These are phyloP conservation scores for Cercospora citrullina DNA, from an alignment of 2,329 filamentous ascomycete species.

Conservation along the genomic window DNA sequence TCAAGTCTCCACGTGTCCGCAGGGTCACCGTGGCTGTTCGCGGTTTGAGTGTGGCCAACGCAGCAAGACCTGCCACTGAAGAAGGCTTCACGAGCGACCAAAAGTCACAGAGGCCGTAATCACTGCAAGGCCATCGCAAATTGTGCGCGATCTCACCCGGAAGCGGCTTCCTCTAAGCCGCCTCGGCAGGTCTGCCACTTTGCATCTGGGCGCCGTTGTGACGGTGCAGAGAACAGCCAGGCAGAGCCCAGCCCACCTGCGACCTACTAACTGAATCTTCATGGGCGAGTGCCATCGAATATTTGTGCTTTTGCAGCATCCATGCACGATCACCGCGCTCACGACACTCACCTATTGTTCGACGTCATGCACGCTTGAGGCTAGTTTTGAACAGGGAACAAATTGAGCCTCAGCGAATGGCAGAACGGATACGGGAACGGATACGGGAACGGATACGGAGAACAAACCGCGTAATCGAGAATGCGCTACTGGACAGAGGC, in stretches of 20 bases:
- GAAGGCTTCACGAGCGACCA: too few species aligned
- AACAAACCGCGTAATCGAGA: neutral
- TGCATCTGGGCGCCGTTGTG: neutral
- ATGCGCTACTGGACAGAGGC: neutral
- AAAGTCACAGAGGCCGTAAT: too few species aligned
- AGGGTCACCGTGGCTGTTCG: too few species aligned
- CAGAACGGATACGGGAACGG: neutral
- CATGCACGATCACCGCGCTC: neutral
- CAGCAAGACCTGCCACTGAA: too few species aligned
- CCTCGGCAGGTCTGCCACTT: neutral
- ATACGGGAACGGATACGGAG: neutral
- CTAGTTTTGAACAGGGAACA: neutral
- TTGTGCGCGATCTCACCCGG: neutral
- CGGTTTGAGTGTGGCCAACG: too few species aligned
- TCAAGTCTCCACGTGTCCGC: too few species aligned
- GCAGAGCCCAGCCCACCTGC: neutral
- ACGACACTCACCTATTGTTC: neutral
- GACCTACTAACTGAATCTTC: neutral
- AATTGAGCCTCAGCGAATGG: neutral
- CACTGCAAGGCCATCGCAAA: too few species aligned
- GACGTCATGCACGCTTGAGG: neutral
- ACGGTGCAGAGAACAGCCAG: neutral
- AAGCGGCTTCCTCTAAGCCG: neutral
- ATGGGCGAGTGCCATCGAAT: neutral
- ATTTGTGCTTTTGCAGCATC: neutral